Conservation (phyloP, 192 early-diverging fungal species). For the Neocallimastix lanati region DNA sequence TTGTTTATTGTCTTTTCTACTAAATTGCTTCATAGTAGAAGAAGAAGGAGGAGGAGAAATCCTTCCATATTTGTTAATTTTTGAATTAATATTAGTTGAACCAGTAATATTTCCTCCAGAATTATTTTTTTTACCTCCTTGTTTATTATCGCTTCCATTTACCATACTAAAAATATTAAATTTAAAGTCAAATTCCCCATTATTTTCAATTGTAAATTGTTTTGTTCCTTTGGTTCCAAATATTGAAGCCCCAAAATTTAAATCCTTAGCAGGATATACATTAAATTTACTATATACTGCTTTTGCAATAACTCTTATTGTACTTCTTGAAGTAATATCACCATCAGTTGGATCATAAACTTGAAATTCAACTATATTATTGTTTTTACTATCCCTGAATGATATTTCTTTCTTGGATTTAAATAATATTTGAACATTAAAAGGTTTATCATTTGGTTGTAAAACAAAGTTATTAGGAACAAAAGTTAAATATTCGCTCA, state of each 20-base stretch:
- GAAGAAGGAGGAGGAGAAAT: constrained; percentile 18
- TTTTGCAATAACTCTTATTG: constrained; percentile 28
- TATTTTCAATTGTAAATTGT: constrained; percentile 37
- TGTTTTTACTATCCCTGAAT: constrained; percentile 15
- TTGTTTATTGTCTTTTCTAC: constrained; percentile 30
- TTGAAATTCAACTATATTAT: constrained; percentile 23
- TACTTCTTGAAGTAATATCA: constrained; percentile 29
- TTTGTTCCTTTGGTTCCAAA: constrained; percentile 31
- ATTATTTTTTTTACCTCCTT: constrained; percentile 12
- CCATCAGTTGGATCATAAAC: constrained; percentile 35
- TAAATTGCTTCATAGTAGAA: constrained; percentile 7
- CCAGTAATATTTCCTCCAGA: constrained; percentile 10
- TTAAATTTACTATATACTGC: constrained; percentile 36
- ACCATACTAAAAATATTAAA: constrained; percentile 34
- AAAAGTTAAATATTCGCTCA: constrained; percentile 24
- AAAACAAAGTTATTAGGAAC: constrained; percentile 27
- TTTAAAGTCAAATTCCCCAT: constrained; percentile 43
- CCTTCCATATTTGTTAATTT: constrained; percentile 12
- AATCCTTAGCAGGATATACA: constrained; percentile 28
- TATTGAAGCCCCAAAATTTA: constrained; percentile 41
- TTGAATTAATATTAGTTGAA: constrained; percentile 8
- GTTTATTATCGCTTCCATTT: constrained; percentile 12
- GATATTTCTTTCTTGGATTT: constrained; percentile 8
- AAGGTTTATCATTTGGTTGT: constrained; percentile 42
- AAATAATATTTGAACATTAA: constrained; percentile 29